Evolutionary conservation across 768 basidiomycete species (phyloP).

Genomic region (Hygrocybe punicea): DNA sequence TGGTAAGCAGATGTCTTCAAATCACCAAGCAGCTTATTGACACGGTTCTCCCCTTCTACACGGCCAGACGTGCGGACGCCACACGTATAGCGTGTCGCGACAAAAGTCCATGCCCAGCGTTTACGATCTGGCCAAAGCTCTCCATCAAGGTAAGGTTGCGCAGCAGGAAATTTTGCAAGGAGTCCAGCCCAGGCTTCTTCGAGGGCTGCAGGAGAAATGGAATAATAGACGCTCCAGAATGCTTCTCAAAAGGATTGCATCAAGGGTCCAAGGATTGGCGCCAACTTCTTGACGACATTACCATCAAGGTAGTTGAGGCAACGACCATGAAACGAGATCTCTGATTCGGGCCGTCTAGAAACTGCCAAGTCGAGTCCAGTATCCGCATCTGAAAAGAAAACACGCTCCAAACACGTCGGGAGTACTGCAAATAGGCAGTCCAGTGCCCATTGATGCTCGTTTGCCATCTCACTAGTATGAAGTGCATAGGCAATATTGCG

Average conservation of each 20-base stretch:
- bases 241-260: not conserved
- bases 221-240: not conserved
- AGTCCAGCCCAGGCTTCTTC: conserved; percentile 21
- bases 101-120: conserved; percentile 37
- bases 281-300: conserved; percentile 1
- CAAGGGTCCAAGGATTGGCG: not conserved
- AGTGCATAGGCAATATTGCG: no score
- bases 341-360: not conserved
- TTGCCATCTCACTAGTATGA: no score
- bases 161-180: conserved; percentile 10
- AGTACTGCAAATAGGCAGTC: no score
- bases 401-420: not conserved
- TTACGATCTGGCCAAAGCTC: conserved; percentile 30
- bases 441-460: no score
- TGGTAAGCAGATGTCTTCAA: conserved; percentile 17
- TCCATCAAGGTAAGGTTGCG: conserved; percentile 24
- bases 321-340: not conserved
- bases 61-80: conserved; percentile 35
- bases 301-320: conserved; percentile 3
- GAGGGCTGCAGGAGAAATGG: conserved; percentile 19
- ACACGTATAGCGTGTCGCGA: conserved; percentile 28
- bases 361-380: not conserved
- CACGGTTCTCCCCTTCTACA: conserved; percentile 29
- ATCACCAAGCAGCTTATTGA: conserved; percentile 25
- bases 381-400: not conserved